Evolutionary conservation across 306 rosid species (phyloP).

Genomic region (Vicia sativa): DNA sequence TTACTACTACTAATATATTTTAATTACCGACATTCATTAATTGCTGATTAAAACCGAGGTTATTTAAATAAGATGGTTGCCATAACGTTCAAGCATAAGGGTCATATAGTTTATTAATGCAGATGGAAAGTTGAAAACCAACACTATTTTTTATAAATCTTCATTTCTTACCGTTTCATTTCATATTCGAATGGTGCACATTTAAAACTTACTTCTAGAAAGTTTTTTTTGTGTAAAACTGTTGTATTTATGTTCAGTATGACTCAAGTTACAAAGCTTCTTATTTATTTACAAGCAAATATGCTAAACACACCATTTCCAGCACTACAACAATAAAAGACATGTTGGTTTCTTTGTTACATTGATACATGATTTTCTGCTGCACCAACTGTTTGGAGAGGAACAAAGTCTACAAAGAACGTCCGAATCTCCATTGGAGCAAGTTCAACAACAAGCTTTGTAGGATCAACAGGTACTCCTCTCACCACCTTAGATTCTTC

Average conservation of each 20-base stretch:
- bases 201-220: background rate
- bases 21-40: too few relatives aligned
- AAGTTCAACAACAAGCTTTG: slow-evolving; percentile 69
- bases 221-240: slow-evolving; percentile 6
- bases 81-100: too few relatives aligned
- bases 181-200: too few relatives aligned
- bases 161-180: too few relatives aligned
- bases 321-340: slow-evolving; percentile 19
- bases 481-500: slow-evolving; percentile 62
- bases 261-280: slow-evolving; percentile 4
- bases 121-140: too few relatives aligned
- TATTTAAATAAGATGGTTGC: too few relatives aligned
- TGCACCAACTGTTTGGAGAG: slow-evolving; percentile 39
- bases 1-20: too few relatives aligned
- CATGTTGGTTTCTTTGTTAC: slow-evolving; percentile 21
- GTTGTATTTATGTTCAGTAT: slow-evolving; percentile 1
- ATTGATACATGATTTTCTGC: slow-evolving; percentile 35
- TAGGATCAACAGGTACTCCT: slow-evolving; percentile 74
- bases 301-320: background rate
- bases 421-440: slow-evolving; percentile 89
- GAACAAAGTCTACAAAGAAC: slow-evolving; percentile 46
- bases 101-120: too few relatives aligned
- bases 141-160: too few relatives aligned
- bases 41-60: too few relatives aligned
- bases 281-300: slow-evolving; percentile 21